phyloP scores from a whole-genome alignment of 192 early-diverging fungal species.

The Coemansia sp. region DNA sequence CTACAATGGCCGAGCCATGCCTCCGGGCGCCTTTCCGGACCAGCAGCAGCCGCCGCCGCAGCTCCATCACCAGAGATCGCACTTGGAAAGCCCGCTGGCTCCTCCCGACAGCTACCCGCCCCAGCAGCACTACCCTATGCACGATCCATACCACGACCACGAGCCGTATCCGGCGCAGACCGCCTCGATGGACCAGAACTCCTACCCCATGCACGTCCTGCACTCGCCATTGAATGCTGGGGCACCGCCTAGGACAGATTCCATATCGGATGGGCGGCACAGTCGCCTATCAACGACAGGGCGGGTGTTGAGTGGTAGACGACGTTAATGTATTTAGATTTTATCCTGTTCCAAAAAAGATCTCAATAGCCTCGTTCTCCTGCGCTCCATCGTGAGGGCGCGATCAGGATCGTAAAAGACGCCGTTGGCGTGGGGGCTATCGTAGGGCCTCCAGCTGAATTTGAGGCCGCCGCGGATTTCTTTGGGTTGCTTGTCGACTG shows the following conservation, averaged over 20 bases:
- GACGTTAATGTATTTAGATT: constrained; percentile 7
- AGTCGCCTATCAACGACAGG: not conserved
- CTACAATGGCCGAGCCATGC: constrained; percentile 18
- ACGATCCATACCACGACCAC: not conserved
- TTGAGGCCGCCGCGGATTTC: constrained; percentile 41
- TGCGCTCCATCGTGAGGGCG: constrained; percentile 19
- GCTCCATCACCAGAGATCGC: not conserved
- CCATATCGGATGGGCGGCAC: not conserved
- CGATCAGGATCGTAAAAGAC: constrained; percentile 20
- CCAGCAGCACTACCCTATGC: not conserved
- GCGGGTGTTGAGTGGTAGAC: not conserved
- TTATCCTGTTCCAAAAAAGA: not conserved
- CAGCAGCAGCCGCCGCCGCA: not conserved
- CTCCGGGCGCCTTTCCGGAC: not conserved
- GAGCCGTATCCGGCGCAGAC: not conserved
- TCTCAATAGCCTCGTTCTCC: constrained; percentile 16
- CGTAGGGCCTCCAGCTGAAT: constrained; percentile 39
- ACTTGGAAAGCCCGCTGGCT: constrained; percentile 2
- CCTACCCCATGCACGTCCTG: not conserved
- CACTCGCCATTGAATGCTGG: not conserved
- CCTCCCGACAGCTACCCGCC: not conserved
- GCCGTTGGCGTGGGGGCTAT: constrained; percentile 28
- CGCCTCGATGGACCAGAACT: not conserved
- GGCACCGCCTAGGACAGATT: not conserved
- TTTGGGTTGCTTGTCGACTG: constrained; percentile 11